Conservation (phyloP, 1,139 yeast genomes). For the Suhomyces ambrosiae region DNA sequence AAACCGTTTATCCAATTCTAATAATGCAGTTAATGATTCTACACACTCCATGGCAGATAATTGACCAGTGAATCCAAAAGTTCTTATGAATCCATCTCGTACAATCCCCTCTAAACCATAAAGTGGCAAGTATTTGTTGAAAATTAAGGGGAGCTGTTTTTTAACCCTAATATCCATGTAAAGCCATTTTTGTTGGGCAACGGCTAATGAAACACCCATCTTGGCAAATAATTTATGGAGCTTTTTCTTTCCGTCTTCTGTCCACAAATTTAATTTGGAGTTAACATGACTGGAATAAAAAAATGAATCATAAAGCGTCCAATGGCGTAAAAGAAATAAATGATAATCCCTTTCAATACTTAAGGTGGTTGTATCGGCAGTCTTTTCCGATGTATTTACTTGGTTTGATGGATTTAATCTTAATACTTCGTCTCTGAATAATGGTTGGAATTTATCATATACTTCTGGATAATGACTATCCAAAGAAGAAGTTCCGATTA, state of each 20-base stretch:
- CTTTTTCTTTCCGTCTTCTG: constrained; percentile 86
- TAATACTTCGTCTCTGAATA: constrained; percentile 79
- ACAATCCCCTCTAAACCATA: constrained; percentile 85
- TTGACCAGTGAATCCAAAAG: constrained; percentile 85
- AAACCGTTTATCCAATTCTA: constrained; percentile 62
- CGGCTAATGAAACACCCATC: constrained; percentile 90
- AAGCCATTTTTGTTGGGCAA: constrained; percentile 90
- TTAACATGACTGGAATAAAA: constrained; percentile 87
- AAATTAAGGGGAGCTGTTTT: constrained; percentile 67
- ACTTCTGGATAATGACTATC: constrained; percentile 77
- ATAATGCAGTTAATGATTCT: constrained; percentile 80
- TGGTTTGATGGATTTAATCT: constrained; percentile 52
- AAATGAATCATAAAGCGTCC: constrained; percentile 91
- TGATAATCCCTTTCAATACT: constrained; percentile 82
- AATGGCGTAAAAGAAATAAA: constrained; percentile 83
- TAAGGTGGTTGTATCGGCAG: constrained; percentile 67
- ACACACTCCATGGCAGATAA: constrained; percentile 93
- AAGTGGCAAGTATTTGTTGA: constrained; percentile 67
- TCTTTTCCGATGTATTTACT: constrained; percentile 26
- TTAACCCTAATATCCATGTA: constrained; percentile 85
- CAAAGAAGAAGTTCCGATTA: constrained; percentile 84
- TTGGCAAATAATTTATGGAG: constrained; percentile 90
- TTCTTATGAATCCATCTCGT: constrained; percentile 82
- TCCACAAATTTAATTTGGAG: constrained; percentile 84
- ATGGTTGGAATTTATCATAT: constrained; percentile 70